A percentile compares a stretch with the other conserved stretches of the same genome.
phyloP scores from a whole-genome alignment of 352 stramenopile genomes.

The Phytophthora foliorum region DNA sequence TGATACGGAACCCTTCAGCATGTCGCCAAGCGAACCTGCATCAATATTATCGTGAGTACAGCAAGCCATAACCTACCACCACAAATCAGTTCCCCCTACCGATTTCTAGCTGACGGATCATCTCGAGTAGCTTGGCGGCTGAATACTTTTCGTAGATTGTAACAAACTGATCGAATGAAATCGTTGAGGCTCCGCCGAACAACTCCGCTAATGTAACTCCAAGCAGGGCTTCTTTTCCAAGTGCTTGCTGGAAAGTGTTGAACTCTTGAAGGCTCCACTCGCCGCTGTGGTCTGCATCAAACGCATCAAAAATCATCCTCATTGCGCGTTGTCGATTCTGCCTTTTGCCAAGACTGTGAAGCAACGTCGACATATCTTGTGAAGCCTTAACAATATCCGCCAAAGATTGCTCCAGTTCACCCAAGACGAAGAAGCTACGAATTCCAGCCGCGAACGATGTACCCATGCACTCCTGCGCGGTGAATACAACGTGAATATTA shows the following conservation, averaged over 20 bases:
- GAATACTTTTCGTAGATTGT: slow-evolving; percentile 50
- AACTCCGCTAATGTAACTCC: slow-evolving; percentile 49
- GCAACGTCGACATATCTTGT: slow-evolving; percentile 16
- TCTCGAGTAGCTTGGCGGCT: slow-evolving; percentile 41
- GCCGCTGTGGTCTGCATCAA: slow-evolving; percentile 52
- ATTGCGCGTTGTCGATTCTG: slow-evolving; percentile 52
- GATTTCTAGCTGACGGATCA: slow-evolving; percentile 48
- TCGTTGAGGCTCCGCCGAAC: slow-evolving; percentile 33
- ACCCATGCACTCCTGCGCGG: slow-evolving; percentile 15
- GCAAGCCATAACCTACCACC: neutral
- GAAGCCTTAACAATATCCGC: slow-evolving; percentile 43
- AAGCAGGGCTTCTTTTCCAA: slow-evolving; percentile 49
- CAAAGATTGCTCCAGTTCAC: slow-evolving; percentile 53
- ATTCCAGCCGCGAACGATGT: slow-evolving; percentile 35
- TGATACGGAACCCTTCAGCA: slow-evolving; percentile 41
- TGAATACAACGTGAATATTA: neutral
- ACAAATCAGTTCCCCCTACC: slow-evolving; percentile 37
- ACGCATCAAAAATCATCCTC: slow-evolving; percentile 50
- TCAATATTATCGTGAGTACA: neutral
- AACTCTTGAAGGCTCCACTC: slow-evolving; percentile 66
- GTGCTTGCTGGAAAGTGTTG: slow-evolving; percentile 67
- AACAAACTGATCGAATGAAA: slow-evolving; percentile 50
- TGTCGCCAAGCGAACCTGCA: slow-evolving; percentile 49
- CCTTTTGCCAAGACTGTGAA: slow-evolving; percentile 49
- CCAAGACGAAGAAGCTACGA: slow-evolving; percentile 43